Evolutionary conservation across 2,329 filamentous ascomycete genomes (phyloP).

Genomic region (Xylariaceae sp.): DNA sequence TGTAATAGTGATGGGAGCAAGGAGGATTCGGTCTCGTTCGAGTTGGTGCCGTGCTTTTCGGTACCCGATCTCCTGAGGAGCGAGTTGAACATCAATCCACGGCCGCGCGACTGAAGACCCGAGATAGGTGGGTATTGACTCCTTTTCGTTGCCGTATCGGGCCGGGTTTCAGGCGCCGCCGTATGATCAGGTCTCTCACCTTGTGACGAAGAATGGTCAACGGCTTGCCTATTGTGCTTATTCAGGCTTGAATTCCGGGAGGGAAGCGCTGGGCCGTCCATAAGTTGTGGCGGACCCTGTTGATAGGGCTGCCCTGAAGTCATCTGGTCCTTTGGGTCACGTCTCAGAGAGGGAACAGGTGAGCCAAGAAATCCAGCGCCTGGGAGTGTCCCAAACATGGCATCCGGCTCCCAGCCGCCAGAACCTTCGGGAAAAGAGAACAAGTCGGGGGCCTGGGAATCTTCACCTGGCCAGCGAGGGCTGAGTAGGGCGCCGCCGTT

Average conservation of each 20-base stretch:
- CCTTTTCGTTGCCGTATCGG: constrained; percentile 20
- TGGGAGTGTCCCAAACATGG: constrained; percentile 41
- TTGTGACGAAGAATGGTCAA: constrained; percentile 24
- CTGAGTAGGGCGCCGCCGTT: constrained; percentile 13
- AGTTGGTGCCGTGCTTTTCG: constrained; percentile 27
- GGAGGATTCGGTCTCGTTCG: constrained; percentile 16
- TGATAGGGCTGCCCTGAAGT: constrained; percentile 38
- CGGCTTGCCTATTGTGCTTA: constrained; percentile 43
- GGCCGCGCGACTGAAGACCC: constrained; percentile 37
- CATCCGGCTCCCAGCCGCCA: constrained; percentile 43
- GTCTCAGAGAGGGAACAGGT: constrained; percentile 30
- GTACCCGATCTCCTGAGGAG: constrained; percentile 48
- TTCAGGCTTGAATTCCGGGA: constrained; percentile 50
- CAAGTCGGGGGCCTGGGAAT: constrained; percentile 44
- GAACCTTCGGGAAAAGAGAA: constrained; percentile 46
- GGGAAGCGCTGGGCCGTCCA: constrained; percentile 37
- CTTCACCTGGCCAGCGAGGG: constrained; percentile 11
- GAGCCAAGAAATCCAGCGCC: constrained; percentile 32
- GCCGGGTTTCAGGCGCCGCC: constrained; percentile 3
- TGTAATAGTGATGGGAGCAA: constrained; percentile 20
- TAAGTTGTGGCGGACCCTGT: constrained; percentile 31
- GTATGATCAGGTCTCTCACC: constrained; percentile 20
- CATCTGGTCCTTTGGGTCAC: constrained; percentile 44
- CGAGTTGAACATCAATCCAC: constrained; percentile 41
- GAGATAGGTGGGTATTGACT: constrained; percentile 47